phyloP scores from a whole-genome alignment of 129 eudicot genomes.

The Pulicaria dysenterica region DNA sequence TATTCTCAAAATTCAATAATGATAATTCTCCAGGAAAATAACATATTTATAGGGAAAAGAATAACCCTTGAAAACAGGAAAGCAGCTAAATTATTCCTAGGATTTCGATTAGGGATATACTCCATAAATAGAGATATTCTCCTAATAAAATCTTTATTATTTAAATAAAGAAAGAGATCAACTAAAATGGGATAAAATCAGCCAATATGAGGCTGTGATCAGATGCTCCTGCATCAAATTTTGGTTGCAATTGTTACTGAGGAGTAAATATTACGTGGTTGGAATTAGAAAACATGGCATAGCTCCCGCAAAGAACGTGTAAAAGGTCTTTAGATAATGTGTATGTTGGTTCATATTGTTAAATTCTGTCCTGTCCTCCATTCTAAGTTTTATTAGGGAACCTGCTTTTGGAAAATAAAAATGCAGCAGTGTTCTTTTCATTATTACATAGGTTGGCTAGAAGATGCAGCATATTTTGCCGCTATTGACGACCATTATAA shows the following conservation, averaged over 20 bases:
- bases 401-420: conserved; percentile 8
- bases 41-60: too few relatives aligned
- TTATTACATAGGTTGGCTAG: conserved; percentile 81
- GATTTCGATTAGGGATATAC: too few relatives aligned
- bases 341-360: neutral
- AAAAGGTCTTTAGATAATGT: neutral
- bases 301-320: neutral
- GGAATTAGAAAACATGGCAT: neutral
- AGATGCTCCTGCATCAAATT: neutral
- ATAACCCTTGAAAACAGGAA: too few relatives aligned
- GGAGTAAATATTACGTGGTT: neutral
- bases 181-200: too few relatives aligned
- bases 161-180: too few relatives aligned
- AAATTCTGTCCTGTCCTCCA: conserved; percentile 1
- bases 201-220: too few relatives aligned
- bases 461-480: conserved; percentile 95
- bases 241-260: conserved; percentile 20
- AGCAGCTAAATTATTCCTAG: too few relatives aligned
- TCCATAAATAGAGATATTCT: too few relatives aligned
- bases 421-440: conserved; percentile 18
- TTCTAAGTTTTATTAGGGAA: neutral
- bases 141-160: too few relatives aligned
- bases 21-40: too few relatives aligned
- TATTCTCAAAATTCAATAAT: too few relatives aligned
- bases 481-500: conserved; percentile 75